phyloP scores from a whole-genome alignment of 805 yeast species.

The Candida insectorum region DNA sequence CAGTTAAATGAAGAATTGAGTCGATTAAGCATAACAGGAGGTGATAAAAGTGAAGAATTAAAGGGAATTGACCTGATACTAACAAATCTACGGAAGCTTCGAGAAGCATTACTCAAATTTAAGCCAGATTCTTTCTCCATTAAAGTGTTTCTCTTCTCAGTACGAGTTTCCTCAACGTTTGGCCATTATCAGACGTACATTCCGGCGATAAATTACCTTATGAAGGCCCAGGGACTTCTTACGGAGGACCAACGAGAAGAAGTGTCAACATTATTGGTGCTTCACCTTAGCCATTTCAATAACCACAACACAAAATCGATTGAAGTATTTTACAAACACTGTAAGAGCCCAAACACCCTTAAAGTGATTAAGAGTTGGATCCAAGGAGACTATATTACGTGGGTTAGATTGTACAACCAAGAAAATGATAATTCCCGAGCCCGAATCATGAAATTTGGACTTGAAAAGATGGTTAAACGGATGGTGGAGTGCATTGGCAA shows the following conservation, averaged over 20 bases:
- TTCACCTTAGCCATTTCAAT: constrained; percentile 46
- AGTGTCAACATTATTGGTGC: constrained; percentile 36
- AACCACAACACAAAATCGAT: constrained; percentile 30
- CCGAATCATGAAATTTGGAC: constrained; percentile 43
- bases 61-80: constrained; percentile 27
- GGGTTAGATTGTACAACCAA: constrained; percentile 27
- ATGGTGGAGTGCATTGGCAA: constrained; percentile 28
- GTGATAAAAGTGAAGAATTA: too few species aligned
- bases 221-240: constrained; percentile 14
- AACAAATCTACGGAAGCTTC: constrained; percentile 41
- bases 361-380: constrained; percentile 25
- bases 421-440: constrained; percentile 30
- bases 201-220: constrained; percentile 46
- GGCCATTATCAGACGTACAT: constrained; percentile 54
- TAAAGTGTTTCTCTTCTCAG: constrained; percentile 47
- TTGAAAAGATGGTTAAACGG: constrained; percentile 22
- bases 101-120: constrained; percentile 51
- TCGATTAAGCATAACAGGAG: too few species aligned
- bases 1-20: too few species aligned
- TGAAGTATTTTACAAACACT: constrained; percentile 23
- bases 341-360: constrained; percentile 15
- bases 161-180: constrained; percentile 40
- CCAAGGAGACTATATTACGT: constrained; percentile 24
- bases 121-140: constrained; percentile 37
- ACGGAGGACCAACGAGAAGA: constrained; percentile 32